A percentile compares a stretch with the other conserved stretches of the same genome.
phyloP scores from a whole-genome alignment of 2,329 filamentous ascomycete genomes.

The Dactylellina leptospora region DNA sequence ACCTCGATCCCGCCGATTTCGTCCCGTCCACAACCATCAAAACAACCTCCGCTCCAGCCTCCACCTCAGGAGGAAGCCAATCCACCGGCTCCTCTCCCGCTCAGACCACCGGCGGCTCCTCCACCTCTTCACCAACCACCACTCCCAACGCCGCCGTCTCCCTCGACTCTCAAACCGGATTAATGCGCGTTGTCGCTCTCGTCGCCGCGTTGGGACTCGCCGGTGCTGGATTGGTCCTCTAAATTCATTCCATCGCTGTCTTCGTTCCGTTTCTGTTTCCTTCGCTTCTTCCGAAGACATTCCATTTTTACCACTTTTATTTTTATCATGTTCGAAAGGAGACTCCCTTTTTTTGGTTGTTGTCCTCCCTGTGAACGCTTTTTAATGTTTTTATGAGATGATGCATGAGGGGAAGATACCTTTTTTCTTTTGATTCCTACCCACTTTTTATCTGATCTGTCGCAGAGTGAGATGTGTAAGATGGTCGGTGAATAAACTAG shows the following conservation, averaged over 20 bases:
- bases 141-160: constrained; percentile 21
- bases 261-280: not conserved
- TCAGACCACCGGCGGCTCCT: constrained; percentile 3
- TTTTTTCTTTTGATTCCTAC: no score
- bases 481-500: no score
- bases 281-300: not conserved
- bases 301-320: not conserved
- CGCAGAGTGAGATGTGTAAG: no score
- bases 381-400: constrained; percentile 14
- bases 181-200: constrained; percentile 21
- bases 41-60: constrained; percentile 3
- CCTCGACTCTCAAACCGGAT: constrained; percentile 13
- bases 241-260: not conserved
- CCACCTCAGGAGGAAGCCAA: not conserved
- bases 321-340: no score
- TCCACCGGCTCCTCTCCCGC: not conserved
- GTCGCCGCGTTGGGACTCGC: constrained; percentile 35
- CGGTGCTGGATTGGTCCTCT: constrained; percentile 42
- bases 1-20: constrained; percentile 40
- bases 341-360: not conserved
- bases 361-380: no score
- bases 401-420: no score
- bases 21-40: constrained; percentile 31
- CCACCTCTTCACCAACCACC: constrained; percentile 14
- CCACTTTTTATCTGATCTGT: no score